Base-by-base conservation (phyloP, 495 filamentous ascomycete species). In the Hypoxylon lenormandii region DNA sequence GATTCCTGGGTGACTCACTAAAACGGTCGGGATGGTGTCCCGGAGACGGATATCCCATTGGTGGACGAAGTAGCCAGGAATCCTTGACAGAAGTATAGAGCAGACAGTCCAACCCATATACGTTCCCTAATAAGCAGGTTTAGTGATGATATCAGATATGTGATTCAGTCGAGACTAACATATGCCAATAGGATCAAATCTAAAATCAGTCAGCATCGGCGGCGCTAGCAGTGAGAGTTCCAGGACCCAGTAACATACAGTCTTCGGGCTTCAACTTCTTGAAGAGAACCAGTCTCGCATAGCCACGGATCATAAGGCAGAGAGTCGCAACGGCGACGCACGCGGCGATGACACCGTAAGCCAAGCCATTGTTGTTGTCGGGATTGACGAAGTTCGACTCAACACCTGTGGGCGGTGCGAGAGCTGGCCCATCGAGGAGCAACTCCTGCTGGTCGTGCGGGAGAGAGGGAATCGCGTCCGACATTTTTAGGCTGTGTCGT, bases 61-160 rank as follows among this genome's bases (percentile, higher is more conserved):
- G 19, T 77, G 75, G 15, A 77, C 73, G 37, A 76, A 76, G 52
- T 72, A 77, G 2, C 77, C 77, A 8, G 64, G 59, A 33, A 36
- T 46, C 7, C 55, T 46, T 7, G 71, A 38, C 23, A 77, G 16
- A 12, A 54, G 45, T 15, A 57, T 38, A 4, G 48, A 7, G 5
- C 50, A 72, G 28, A 60, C 56, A 8, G 61, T 74, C 45, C 53
- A 72, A 0, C 50, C 47, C 10, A 74, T 26, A 13, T 61, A 74
- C 19, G 43, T 61, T 11, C 13, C 49, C 72, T 74, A 37, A 16
- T 12, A 38, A 22, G 7, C 16, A 1, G 47, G 19, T 10, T 74
- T 47, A 66, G 55, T 60, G 33, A 26, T 11, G 1, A 13, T 3
- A 28, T 0, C 6, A 13, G 0, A 4, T 1, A 16, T 5, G 12